Evolutionary conservation across 352 stramenopile genomes (phyloP), one percentile per base, ranked within the genome.

Genomic region (Achlya hypogyna): DNA sequence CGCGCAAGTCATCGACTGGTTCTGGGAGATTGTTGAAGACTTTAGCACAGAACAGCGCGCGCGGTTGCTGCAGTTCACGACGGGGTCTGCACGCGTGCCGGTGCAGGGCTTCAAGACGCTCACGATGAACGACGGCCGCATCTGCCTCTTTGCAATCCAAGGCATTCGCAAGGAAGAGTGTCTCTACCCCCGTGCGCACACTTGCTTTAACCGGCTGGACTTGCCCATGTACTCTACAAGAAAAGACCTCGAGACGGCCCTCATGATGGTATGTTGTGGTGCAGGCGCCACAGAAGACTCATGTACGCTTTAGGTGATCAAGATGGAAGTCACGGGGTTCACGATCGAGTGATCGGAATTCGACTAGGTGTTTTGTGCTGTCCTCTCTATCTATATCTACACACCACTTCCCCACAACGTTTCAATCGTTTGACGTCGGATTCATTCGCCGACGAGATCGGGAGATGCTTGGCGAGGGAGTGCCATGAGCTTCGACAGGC

Each of bases 61-160:
- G 27, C 80, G 92, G 5, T 91, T 99, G 70, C 75, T 99, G 22
- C 96, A 99, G 74, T 99, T 99, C 71, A 97, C 97, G 25, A 99
- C 96, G 0, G 97, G 97, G 9, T 98, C 93, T 43, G 91, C 89
- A 0, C 97, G 98, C 28, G 96, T 99, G 0, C 83, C 85, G 20
- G 84, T 95, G 4, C 82, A 93, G 74, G 82, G 83, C 23, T 94
- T 93, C 72, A 92, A 94, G 75, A 84, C 83, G 18, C 65, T 95
- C 62, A 94, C 86, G 1, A 94, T 92, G 78, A 89, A 93, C 69
- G 86, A 95, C 45, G 86, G 86, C 18, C 84, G 86, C 51, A 95
- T 95, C 66, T 93, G 82, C 69, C 84, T 77, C 29, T 96, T 92
- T 71, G 82, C 84, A 38, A 91, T 93, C 69, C 81, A 95, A 73